Conservation (phyloP, 306 rosid species). For the Fagus crenata region DNA sequence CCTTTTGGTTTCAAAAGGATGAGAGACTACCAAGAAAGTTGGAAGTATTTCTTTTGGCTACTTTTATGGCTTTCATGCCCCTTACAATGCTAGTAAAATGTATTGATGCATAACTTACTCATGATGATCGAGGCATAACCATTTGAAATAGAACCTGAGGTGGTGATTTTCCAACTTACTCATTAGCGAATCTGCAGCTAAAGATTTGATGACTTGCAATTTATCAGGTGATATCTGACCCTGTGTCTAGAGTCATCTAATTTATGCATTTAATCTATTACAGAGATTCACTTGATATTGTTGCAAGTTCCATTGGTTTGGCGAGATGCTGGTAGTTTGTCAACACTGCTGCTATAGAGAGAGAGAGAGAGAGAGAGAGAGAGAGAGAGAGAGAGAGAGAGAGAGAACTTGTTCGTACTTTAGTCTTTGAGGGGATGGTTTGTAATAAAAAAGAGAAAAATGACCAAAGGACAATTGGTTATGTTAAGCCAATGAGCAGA, state of each 20-base stretch:
- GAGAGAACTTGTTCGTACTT: background rate
- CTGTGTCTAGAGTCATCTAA: background rate
- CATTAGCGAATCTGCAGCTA: background rate
- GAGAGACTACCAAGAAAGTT: background rate
- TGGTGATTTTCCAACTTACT: background rate
- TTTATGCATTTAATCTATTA: background rate
- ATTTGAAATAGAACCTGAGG: background rate
- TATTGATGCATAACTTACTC: constrained; percentile 4
- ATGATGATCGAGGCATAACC: background rate
- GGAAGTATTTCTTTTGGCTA: background rate
- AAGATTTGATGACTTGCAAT: background rate
- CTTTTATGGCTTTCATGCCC: background rate
- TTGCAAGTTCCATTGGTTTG: background rate
- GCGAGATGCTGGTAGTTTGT: background rate
- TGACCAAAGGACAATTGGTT: background rate
- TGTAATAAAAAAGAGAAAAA: background rate
- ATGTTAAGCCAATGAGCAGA: background rate
- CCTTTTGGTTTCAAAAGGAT: background rate
- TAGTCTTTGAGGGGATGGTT: background rate
- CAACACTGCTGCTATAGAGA: too few species aligned
- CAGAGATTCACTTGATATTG: background rate
- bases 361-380: too few species aligned
- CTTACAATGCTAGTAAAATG: constrained; percentile 2
- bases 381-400: too few species aligned
- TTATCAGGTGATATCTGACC: background rate